phyloP scores from a whole-genome alignment of 352 stramenopile species.

The Pythium folliculosum region DNA sequence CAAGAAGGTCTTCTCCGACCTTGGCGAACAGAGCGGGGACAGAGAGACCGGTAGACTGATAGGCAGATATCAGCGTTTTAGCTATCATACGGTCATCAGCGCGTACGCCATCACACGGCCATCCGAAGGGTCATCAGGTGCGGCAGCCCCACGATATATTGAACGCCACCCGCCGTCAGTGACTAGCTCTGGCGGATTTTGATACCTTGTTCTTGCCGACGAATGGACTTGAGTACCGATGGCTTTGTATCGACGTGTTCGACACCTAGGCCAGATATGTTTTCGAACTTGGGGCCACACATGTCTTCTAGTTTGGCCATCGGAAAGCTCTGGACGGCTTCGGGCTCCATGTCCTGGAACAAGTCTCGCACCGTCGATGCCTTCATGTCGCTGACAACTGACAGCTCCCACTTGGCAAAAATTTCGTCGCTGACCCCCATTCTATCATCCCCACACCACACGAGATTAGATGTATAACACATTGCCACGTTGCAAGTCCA shows the following conservation, averaged over 20 bases:
- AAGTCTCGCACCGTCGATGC: constrained; percentile 54
- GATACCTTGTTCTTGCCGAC: constrained; percentile 83
- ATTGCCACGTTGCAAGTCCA: constrained; percentile 2
- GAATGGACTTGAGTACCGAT: constrained; percentile 27
- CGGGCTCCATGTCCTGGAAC: constrained; percentile 66
- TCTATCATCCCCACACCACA: constrained; percentile 33
- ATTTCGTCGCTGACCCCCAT: constrained; percentile 67
- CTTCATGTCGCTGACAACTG: constrained; percentile 77
- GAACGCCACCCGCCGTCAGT: too few relatives aligned
- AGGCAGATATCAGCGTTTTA: background rate
- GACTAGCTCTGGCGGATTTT: constrained; percentile 75
- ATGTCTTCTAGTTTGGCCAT: constrained; percentile 68
- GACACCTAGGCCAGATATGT: constrained; percentile 58
- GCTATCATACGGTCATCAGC: too few relatives aligned
- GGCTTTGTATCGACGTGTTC: constrained; percentile 71
- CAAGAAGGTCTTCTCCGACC: background rate
- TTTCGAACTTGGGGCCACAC: constrained; percentile 55
- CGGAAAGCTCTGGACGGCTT: constrained; percentile 47
- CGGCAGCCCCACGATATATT: background rate
- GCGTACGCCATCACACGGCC: too few relatives aligned
- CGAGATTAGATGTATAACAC: constrained; percentile 12
- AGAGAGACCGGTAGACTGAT: background rate
- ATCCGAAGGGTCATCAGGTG: too few relatives aligned
- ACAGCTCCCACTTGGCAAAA: constrained; percentile 73
- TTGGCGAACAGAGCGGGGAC: too few relatives aligned